Conservation (phyloP, 345 rosid genomes). For the Turritis glabra region DNA sequence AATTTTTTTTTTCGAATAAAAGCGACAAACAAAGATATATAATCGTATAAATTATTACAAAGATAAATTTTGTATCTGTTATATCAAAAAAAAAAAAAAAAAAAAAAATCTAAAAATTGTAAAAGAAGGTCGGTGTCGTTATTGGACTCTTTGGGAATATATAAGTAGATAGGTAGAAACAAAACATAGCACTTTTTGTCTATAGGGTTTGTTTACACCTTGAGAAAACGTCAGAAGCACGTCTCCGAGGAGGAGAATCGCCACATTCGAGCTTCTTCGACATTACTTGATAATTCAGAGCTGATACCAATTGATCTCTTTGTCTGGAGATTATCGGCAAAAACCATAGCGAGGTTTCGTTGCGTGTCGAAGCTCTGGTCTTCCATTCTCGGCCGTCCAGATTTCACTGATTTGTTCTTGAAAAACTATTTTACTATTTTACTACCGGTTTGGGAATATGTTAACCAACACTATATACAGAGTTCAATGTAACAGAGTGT, state of each 20-base stretch:
- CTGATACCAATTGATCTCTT: too few relatives aligned
- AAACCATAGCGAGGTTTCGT: not conserved
- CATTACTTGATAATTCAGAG: too few relatives aligned
- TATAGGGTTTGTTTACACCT: not conserved
- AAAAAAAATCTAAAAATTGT: not conserved
- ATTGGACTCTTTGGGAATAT: not conserved
- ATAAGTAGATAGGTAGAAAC: not conserved
- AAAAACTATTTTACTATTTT: too few relatives aligned
- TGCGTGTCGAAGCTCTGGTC: not conserved
- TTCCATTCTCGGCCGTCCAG: not conserved
- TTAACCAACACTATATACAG: too few relatives aligned
- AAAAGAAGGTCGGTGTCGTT: not conserved
- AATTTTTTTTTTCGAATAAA: not conserved
- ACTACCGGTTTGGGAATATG: too few relatives aligned
- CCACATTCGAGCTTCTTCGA: not conserved
- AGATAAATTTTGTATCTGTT: not conserved
- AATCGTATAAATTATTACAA: not conserved
- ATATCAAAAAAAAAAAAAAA: not conserved
- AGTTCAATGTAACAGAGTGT: slow-evolving; percentile 45
- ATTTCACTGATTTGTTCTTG: not conserved
- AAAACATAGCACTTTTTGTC: not conserved
- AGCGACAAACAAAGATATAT: not conserved
- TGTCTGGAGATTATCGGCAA: not conserved
- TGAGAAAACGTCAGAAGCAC: not conserved
- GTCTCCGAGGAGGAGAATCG: not conserved